Base-by-base conservation (phyloP, 2,329 filamentous ascomycete species). In the Fusarium chaquense region DNA sequence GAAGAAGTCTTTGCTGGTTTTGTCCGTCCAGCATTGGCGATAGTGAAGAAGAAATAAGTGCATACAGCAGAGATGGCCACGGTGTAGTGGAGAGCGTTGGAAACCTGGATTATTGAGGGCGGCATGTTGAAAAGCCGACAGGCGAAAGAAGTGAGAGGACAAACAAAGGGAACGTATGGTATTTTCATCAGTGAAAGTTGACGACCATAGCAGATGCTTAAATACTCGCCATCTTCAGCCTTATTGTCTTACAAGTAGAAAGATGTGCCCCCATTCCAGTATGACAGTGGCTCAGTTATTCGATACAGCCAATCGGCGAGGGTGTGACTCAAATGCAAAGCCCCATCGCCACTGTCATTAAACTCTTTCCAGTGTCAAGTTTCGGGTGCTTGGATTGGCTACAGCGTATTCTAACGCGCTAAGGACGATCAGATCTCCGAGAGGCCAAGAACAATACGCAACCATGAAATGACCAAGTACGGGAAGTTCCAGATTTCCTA, bases 31-130 rank as follows among this genome's bases (percentile, higher is more conserved):
- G 26, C 46, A 16, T 52, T 56, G 22, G 43, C 12, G 4, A 74
- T 5, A 5, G 45, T 24, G 4, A 35, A n/a, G 6, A 18, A 24
- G 9, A 58, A 40, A 20, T 64, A 58, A 18, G 59, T 62, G 0
- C 20, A 28, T 12, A 49, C 35, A 13, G 40, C 38, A 0, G 51
- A 41, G 20, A 57, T 2, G 9, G 65, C 61, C 6, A 63, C 63
- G 35, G 22, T 40, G 38, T 68, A 70, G 61, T 74, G 68, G 6
- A 74, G 70, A n/a, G 40, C 28, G 4, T 38, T 51, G 0, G 45
- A 60, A 12, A 26, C 43, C 56, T 57, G 63, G 18, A 40, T 24
- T 5, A 55, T 54, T 61, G 47, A 46, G n/a, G 51, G 32, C 28
- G 51, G 24, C 67, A 70, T 70, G 3, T 5, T 61, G 30, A 13